Percentiles rank a stretch among this genome's conserved stretches.
Evolutionary conservation across 2,329 filamentous ascomycete genomes (phyloP).

Genomic region (Aspergillus quadrilineatus): DNA sequence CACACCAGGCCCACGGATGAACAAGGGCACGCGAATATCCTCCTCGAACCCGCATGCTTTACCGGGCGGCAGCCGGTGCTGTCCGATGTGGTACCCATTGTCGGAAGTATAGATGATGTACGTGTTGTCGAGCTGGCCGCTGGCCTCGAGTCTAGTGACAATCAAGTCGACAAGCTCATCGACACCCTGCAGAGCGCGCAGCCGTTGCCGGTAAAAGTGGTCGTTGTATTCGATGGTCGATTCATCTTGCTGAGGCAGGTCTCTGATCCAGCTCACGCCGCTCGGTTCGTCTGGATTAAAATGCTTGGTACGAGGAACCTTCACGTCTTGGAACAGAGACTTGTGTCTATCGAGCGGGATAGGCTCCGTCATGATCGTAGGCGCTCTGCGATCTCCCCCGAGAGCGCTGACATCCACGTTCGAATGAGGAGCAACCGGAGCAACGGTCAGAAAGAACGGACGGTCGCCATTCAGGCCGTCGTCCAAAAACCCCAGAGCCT

Average conservation of each 20-base stretch:
- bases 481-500: constrained; percentile 61
- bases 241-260: constrained; percentile 45
- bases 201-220: constrained; percentile 49
- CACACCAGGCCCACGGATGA: constrained; percentile 14
- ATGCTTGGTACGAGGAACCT: constrained; percentile 56
- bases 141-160: constrained; percentile 41
- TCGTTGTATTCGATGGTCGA: constrained; percentile 53
- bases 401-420: constrained; percentile 43
- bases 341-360: constrained; percentile 48
- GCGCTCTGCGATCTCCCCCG: background rate
- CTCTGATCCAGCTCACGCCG: constrained; percentile 48
- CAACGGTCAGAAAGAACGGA: constrained; percentile 67
- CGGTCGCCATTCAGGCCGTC: constrained; percentile 55
- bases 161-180: constrained; percentile 54
- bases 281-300: constrained; percentile 19
- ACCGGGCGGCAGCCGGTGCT: constrained; percentile 57
- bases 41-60: constrained; percentile 55
- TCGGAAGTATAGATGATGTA: constrained; percentile 61
- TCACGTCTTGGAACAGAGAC: constrained; percentile 57
- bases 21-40: constrained; percentile 14
- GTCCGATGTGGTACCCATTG: constrained; percentile 60
- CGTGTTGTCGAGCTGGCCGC: constrained; percentile 49
- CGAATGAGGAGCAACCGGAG: constrained; percentile 66
- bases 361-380: constrained; percentile 13
- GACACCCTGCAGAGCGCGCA: constrained; percentile 53